Conservation (phyloP, 345 rosid species). For the Clausena lansium region DNA sequence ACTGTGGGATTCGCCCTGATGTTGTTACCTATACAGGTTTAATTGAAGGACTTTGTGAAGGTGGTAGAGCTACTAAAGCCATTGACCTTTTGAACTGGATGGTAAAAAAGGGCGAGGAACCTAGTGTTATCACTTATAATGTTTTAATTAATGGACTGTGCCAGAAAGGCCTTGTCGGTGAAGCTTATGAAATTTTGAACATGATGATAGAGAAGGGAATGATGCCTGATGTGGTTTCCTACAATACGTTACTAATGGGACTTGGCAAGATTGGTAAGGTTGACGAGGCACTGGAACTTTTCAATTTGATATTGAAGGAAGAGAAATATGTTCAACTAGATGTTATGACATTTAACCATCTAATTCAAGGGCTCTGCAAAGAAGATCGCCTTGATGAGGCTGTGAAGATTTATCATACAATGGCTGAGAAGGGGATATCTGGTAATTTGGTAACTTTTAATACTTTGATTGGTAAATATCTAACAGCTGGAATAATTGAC, state of each 20-base stretch:
- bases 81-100: constrained; percentile 49
- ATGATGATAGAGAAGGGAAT: constrained; percentile 54
- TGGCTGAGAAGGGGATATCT: constrained; percentile 42
- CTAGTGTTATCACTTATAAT: constrained; percentile 51
- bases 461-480: constrained; percentile 43
- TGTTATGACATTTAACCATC: constrained; percentile 41
- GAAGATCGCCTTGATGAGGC: constrained; percentile 46
- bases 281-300: constrained; percentile 57
- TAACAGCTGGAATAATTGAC: constrained; percentile 41
- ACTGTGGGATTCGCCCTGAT: constrained; percentile 48
- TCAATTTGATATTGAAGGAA: constrained; percentile 35
- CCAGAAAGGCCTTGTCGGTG: constrained; percentile 46
- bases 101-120: constrained; percentile 45
- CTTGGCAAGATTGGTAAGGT: constrained; percentile 46
- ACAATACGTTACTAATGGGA: constrained; percentile 54
- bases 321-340: constrained; percentile 40
- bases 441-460: constrained; percentile 47
- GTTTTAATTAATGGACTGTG: constrained; percentile 54
- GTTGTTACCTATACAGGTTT: constrained; percentile 42
- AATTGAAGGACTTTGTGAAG: constrained; percentile 58
- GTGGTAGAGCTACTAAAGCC: constrained; percentile 50
- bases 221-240: constrained; percentile 50
- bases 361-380: constrained; percentile 63
- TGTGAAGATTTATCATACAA: constrained; percentile 36
- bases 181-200: constrained; percentile 53